phyloP scores from a whole-genome alignment of 192 early-diverging fungal species.

The Dissophora globulifera region DNA sequence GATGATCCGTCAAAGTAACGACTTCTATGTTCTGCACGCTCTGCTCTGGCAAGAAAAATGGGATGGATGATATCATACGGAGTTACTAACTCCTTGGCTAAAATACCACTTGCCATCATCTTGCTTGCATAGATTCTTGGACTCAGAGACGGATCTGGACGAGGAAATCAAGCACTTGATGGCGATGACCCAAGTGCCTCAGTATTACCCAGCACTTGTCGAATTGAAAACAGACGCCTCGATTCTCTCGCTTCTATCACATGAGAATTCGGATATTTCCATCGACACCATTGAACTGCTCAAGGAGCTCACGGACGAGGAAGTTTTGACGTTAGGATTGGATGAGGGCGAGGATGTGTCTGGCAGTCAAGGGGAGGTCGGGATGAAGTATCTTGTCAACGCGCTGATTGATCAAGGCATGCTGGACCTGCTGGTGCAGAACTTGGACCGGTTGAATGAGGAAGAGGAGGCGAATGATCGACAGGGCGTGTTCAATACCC shows the following conservation, averaged over 20 bases:
- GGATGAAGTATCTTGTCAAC: constrained; percentile 75
- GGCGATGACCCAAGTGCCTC: constrained; percentile 80
- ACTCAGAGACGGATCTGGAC: constrained; percentile 95
- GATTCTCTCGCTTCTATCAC: constrained; percentile 81
- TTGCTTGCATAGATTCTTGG: constrained; percentile 80
- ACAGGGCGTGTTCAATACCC: constrained; percentile 85
- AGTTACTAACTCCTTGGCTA: too few relatives aligned
- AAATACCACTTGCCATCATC: too few relatives aligned
- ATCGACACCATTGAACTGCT: constrained; percentile 85
- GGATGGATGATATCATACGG: too few relatives aligned
- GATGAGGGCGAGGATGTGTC: constrained; percentile 70
- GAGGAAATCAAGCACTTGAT: constrained; percentile 86
- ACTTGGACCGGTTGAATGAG: constrained; percentile 83
- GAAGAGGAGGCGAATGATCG: constrained; percentile 77
- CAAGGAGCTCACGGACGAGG: constrained; percentile 94
- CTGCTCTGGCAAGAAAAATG: not conserved
- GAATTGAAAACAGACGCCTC: constrained; percentile 71
- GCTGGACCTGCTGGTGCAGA: constrained; percentile 82
- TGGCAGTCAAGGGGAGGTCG: constrained; percentile 60
- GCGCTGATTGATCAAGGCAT: constrained; percentile 76
- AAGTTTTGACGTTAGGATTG: constrained; percentile 66
- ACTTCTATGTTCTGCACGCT: not conserved
- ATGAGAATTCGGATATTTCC: constrained; percentile 95
- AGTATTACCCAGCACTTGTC: constrained; percentile 79
- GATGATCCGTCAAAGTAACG: constrained; percentile 71